Evolutionary conservation across 2,329 filamentous ascomycete genomes (phyloP).

Genomic region (Sclerotinia subarctica): DNA sequence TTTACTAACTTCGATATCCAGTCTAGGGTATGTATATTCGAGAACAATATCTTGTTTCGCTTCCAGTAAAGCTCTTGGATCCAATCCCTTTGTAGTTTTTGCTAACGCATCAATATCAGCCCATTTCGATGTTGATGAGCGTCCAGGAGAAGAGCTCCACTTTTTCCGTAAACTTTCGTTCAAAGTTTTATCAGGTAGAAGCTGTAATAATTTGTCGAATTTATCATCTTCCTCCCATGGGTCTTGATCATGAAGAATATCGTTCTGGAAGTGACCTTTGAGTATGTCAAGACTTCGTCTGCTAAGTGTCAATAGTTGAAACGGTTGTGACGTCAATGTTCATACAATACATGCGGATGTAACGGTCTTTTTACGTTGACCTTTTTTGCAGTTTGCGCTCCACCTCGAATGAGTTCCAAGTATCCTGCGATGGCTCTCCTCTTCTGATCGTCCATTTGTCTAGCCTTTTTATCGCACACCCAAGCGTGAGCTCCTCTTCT

Average conservation of each 20-base stretch:
- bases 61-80: constrained; percentile 70
- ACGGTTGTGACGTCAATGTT: constrained; percentile 19
- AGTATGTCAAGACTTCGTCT: constrained; percentile 83
- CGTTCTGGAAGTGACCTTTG: constrained; percentile 76
- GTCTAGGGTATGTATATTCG: constrained; percentile 95
- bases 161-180: constrained; percentile 80
- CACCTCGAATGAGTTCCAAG: constrained; percentile 84
- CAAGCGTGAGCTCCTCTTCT: constrained; percentile 95
- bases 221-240: constrained; percentile 73
- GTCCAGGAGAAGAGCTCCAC: constrained; percentile 80
- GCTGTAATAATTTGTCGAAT: constrained; percentile 72
- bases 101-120: constrained; percentile 86
- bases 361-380: constrained; percentile 81
- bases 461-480: constrained; percentile 89
- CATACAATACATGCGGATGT: constrained; percentile 80
- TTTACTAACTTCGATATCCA: constrained; percentile 96
- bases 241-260: constrained; percentile 80
- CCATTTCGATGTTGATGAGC: constrained; percentile 81
- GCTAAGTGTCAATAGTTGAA: constrained; percentile 19
- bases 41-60: constrained; percentile 95
- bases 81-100: constrained; percentile 70
- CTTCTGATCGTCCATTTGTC: constrained; percentile 80
- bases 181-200: constrained; percentile 77
- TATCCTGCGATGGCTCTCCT: constrained; percentile 84
- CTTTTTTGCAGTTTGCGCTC: constrained; percentile 79